phyloP scores from a whole-genome alignment of 2,329 filamentous ascomycete genomes.

The Davidsoniella australis region DNA sequence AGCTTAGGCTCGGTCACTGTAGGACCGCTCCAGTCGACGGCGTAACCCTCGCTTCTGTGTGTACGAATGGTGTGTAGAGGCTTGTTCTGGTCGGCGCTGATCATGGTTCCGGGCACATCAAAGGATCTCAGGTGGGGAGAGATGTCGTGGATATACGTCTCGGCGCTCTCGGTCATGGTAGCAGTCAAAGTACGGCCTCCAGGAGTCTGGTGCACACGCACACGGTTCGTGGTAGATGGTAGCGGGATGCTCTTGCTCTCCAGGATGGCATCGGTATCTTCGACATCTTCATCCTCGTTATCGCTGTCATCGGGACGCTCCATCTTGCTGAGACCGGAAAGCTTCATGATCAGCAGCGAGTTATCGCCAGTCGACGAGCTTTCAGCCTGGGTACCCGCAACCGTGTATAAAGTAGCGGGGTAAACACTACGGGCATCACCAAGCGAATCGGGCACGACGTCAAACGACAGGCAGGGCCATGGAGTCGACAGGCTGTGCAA shows the following conservation, averaged over 20 bases:
- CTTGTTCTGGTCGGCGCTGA: conserved; percentile 73
- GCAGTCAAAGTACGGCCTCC: conserved; percentile 70
- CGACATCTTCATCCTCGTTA: conserved; percentile 56
- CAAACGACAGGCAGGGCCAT: conserved; percentile 95
- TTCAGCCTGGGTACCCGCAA: conserved; percentile 87
- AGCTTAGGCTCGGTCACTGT: conserved; percentile 48
- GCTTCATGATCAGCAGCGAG: conserved; percentile 87
- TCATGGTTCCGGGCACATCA: conserved; percentile 67
- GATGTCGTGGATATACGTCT: conserved; percentile 87
- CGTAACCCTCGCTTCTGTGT: conserved; percentile 89
- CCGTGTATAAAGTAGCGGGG: conserved; percentile 86
- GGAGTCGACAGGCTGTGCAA: conserved; percentile 84
- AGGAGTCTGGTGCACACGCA: conserved; percentile 73
- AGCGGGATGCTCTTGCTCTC: conserved; percentile 83
- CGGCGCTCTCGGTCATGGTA: conserved; percentile 76
- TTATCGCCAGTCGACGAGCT: conserved; percentile 62
- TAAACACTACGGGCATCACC: conserved; percentile 74
- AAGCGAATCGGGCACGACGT: conserved; percentile 70
- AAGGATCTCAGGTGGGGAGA: conserved; percentile 79
- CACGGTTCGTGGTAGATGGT: conserved; percentile 78
- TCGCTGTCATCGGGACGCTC: conserved; percentile 52
- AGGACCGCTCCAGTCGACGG: conserved; percentile 85
- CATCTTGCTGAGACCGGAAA: conserved; percentile 81
- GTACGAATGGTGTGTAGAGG: conserved; percentile 74
- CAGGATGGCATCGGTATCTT: conserved; percentile 72